These are phyloP conservation scores for Trichosanthes cucumerina DNA, from an alignment of 306 rosid species.

Conservation along the genomic window DNA sequence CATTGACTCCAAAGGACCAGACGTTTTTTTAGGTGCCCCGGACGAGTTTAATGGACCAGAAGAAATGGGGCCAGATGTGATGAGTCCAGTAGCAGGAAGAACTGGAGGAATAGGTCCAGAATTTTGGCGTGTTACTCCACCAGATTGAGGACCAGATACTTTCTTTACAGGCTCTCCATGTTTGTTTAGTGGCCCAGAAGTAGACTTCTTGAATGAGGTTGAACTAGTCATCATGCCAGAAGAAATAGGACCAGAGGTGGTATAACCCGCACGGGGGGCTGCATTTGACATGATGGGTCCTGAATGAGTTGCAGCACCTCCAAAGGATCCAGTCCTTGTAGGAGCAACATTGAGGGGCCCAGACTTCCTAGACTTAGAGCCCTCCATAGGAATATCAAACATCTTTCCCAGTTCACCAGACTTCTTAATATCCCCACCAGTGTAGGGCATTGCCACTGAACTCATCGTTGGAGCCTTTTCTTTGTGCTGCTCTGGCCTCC, in stretches of 20 bases:
- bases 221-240: slow-evolving; percentile 65
- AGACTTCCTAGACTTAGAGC: slow-evolving; percentile 86
- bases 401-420: slow-evolving; percentile 95
- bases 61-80: slow-evolving; percentile 88
- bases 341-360: slow-evolving; percentile 73
- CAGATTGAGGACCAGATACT: slow-evolving; percentile 95
- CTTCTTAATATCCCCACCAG: slow-evolving; percentile 93
- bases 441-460: slow-evolving; percentile 94
- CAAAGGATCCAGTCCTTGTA: slow-evolving; percentile 87
- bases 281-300: slow-evolving; percentile 72
- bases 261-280: slow-evolving; percentile 62
- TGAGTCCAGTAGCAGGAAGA: slow-evolving; percentile 93
- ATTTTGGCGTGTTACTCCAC: slow-evolving; percentile 91
- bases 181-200: slow-evolving; percentile 89
- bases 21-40: slow-evolving; percentile 90
- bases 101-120: slow-evolving; percentile 89
- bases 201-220: slow-evolving; percentile 70
- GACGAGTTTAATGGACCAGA: slow-evolving; percentile 91
- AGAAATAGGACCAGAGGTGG: slow-evolving; percentile 65
- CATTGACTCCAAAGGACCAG: slow-evolving; percentile 75
- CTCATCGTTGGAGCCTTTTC: slow-evolving; percentile 94
- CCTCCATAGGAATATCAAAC: slow-evolving; percentile 92
- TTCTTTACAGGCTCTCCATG: slow-evolving; percentile 95
- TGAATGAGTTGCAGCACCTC: slow-evolving; percentile 80
- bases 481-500: slow-evolving; percentile 97